Evolutionary conservation across 495 filamentous ascomycete species (phyloP), one percentile per base, ranked within the genome.

Genomic region (Penicillium dipodomyicola): DNA sequence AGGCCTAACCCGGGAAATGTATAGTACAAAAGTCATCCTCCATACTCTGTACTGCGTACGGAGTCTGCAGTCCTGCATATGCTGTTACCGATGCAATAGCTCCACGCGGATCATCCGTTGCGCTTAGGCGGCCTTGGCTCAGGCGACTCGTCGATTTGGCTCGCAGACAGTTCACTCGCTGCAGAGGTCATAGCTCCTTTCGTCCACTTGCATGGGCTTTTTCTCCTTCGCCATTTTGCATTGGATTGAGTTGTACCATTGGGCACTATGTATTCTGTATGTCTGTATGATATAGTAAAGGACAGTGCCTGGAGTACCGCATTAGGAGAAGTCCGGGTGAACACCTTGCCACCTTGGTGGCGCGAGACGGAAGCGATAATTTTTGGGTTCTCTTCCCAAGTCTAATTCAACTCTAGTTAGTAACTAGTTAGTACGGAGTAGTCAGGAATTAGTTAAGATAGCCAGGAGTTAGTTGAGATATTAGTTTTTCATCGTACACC

Each of bases 61-160:
- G 30, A 32, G 30, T 32, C 9, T 32, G 10, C 30, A 11, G 10
- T 29, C 22, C 49, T 39, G 49, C 37, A 39, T 22, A 10, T 53
- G 40, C 51, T 43, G 9, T 52, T 52, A 33, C 25, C 40, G 50
- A 44, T 43, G 56, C 39, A 47, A 58, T 55, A 49, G 50, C 50
- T 59, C 32, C 43, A 39, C 56, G 56, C 17, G 42, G 49, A 61
- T 58, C 54, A 61, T 54, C 42, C 43, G 37, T 27, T 20, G 43
- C 50, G 39, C 27, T 20, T 60, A 19, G 39, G 19, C 39, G 41
- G 53, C n/a, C 59, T 59, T 47, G 47, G 56, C 52, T 35, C 30
- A 41, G 48, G 15, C 52, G 58, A 64, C 54, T 61, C 46, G 50
- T 57, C 58, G 49, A 49, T 52, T 60, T 22, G 52, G 46, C 29